These are phyloP conservation scores for Penicillium janthinellum DNA, from an alignment of 2,329 filamentous ascomycete species.

Conservation along the genomic window DNA sequence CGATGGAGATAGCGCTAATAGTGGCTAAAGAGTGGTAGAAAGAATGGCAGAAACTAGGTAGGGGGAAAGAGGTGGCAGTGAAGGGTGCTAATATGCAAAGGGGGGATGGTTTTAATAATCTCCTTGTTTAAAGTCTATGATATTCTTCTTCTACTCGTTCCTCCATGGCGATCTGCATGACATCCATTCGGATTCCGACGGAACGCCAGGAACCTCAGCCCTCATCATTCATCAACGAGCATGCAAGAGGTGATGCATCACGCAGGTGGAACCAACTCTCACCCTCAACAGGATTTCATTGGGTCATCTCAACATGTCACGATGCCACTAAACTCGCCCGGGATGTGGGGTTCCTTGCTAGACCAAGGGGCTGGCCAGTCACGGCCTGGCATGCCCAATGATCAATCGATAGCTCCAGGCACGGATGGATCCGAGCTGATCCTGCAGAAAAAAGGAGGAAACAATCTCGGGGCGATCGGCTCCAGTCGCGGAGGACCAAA, in stretches of 20 bases:
- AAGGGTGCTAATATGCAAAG: no score
- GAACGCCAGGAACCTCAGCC: not conserved
- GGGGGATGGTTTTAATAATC: no score
- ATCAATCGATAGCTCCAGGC: conserved; percentile 24
- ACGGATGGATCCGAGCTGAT: conserved; percentile 14
- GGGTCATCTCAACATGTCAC: not conserved
- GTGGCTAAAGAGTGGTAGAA: no score
- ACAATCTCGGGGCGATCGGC: not conserved
- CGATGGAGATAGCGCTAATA: no score
- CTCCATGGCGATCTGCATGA: not conserved
- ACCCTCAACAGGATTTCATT: not conserved
- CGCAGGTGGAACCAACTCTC: not conserved
- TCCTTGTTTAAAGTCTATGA: no score
- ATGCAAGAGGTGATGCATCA: conserved; percentile 15
- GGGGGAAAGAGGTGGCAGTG: no score
- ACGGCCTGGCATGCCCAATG: conserved; percentile 5
- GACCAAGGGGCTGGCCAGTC: conserved; percentile 16
- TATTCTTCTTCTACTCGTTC: not conserved
- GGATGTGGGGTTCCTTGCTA: not conserved
- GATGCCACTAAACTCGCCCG: conserved; percentile 10
- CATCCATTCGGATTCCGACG: not conserved
- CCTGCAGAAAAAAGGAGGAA: conserved; percentile 15
- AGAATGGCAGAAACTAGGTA: no score
- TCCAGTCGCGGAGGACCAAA: not conserved
- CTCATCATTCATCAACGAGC: not conserved